Percentiles rank a stretch among this genome's conserved stretches.
Conservation (phyloP, 805 yeast species). For the Suhomyces sp. region DNA sequence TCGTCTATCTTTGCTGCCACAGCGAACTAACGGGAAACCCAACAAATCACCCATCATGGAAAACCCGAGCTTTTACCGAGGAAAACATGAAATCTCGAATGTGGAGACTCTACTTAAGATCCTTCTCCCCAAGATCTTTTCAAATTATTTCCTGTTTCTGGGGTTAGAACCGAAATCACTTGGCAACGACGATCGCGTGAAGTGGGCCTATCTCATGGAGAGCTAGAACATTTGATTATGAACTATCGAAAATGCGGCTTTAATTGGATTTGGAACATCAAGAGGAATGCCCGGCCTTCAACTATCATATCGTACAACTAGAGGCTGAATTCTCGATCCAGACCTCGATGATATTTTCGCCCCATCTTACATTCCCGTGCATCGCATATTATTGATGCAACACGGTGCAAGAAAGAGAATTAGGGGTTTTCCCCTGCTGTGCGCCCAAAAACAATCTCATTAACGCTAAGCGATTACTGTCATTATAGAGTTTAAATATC, state of each 20-base stretch:
- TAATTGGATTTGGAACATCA: background rate
- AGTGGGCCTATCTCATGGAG: background rate
- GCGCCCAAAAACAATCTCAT: background rate
- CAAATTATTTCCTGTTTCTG: slow-evolving; percentile 42
- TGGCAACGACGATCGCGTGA: slow-evolving; percentile 5
- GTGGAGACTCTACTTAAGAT: slow-evolving; percentile 49
- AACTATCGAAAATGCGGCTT: background rate
- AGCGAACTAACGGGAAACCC: slow-evolving; percentile 20
- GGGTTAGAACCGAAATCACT: slow-evolving; percentile 49
- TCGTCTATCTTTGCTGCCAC: background rate
- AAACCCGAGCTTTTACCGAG: background rate
- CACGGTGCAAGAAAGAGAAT: background rate
- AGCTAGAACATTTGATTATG: background rate
- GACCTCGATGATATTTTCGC: background rate
- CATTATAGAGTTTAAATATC: background rate
- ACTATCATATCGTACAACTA: background rate
- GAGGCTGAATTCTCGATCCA: background rate
- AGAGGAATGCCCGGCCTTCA: background rate
- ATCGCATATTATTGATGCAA: background rate
- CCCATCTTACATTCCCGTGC: background rate
- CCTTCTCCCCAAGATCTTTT: slow-evolving; percentile 59
- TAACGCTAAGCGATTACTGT: background rate
- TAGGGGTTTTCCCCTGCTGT: background rate
- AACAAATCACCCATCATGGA: slow-evolving; percentile 42
- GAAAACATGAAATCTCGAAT: slow-evolving; percentile 22